Evolutionary conservation across 176 grass and related monocot genomes (phyloP), one percentile per base, ranked within the genome.

Genomic region (Neostapfia colusana): DNA sequence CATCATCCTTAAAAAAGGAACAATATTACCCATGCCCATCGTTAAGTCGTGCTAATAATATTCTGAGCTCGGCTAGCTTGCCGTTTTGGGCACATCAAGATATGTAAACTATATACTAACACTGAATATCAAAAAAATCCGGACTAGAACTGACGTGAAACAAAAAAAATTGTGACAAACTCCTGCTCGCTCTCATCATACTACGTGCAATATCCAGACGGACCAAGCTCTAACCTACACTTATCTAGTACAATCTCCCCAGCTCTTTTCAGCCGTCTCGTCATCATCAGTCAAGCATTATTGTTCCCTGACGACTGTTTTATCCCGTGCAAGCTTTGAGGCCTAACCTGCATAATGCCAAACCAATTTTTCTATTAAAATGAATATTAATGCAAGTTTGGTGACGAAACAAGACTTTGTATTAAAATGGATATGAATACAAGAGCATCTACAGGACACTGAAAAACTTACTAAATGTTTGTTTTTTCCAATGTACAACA

Each of bases 391-490:
- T 44, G 17, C 18, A 69, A 23, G 28, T 7, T 16, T 11, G 42
- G 59, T 11, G 31, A 46, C 20, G 23, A 31, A 25, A 75, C 16
- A 50, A 43, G 4, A 64, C 44, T 36, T 38, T 80, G 31, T 26
- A 41, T 20, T 31, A 10, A 78, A 71, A 59, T 67, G 14, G 27
- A 21, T 58, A 28, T 24, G 45, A 44, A 54, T 27, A 67, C 45
- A 63, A 65, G 61, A 20, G 17, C 63, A 72, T 31, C 51, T 45
- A 69, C 12, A 65, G 3, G 10, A 38, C 45, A 63, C n/a, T 25
- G 48, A 53, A 55, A 84, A 72, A 26, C 81, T 86, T 83, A 81
- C 83, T n/a, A 73, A 31, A 18, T 78, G 56, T 61, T 75, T 3
- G 49, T 54, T 56, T 10, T 56, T 74, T 84, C 23, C 57, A 70